Conservation (phyloP, 441 rosid genomes). For the Aleurites moluccanus region DNA sequence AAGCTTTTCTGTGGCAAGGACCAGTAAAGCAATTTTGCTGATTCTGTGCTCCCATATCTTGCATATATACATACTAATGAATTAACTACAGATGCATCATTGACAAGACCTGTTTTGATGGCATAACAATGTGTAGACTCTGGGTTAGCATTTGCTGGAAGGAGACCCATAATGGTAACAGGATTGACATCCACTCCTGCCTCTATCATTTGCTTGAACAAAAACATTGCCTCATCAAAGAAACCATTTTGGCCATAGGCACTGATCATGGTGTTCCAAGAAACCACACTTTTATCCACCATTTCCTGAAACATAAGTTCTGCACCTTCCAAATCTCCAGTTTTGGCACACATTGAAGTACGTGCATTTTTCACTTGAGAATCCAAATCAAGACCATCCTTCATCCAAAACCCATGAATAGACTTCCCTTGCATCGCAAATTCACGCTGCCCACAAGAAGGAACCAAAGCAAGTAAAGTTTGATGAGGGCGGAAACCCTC, state of each 20-base stretch:
- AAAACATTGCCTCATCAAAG: constrained; percentile 42
- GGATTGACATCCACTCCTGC: constrained; percentile 42
- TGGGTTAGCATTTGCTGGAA: constrained; percentile 52
- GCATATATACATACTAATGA: constrained; percentile 66
- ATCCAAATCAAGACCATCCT: constrained; percentile 36
- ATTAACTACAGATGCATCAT: constrained; percentile 46
- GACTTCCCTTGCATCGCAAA: constrained; percentile 57
- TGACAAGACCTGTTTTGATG: constrained; percentile 50
- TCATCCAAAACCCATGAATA: constrained; percentile 55
- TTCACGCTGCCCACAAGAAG: constrained; percentile 55
- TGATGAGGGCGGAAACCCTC: constrained; percentile 53
- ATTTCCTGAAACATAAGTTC: constrained; percentile 13
- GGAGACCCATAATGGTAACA: constrained; percentile 58
- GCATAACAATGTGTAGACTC: constrained; percentile 52
- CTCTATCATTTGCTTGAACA: constrained; percentile 56
- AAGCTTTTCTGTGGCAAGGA: constrained; percentile 44
- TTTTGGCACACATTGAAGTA: constrained; percentile 64
- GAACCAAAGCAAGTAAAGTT: constrained; percentile 53
- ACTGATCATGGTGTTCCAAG: constrained; percentile 53
- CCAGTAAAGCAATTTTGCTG: constrained; percentile 50
- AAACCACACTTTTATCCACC: constrained; percentile 9
- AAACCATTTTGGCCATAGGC: constrained; percentile 63
- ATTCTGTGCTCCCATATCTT: constrained; percentile 41
- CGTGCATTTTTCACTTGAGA: constrained; percentile 57
- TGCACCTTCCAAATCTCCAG: constrained; percentile 42